phyloP scores from a whole-genome alignment of 495 filamentous ascomycete species.

The Evernia prunastri region DNA sequence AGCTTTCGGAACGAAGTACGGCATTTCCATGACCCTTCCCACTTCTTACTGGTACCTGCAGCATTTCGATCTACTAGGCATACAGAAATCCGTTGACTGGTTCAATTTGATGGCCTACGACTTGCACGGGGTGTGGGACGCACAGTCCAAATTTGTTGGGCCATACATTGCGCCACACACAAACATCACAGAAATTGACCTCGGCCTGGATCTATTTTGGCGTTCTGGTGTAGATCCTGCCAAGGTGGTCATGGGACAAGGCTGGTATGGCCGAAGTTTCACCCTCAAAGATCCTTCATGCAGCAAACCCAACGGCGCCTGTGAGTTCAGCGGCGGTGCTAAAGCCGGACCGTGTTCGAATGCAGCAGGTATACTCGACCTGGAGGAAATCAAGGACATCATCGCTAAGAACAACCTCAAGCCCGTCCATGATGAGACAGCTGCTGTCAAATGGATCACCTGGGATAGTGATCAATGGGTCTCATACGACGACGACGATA shows the following conservation, averaged over 20 bases:
- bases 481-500: slow-evolving; percentile 38
- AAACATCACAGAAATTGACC: slow-evolving; percentile 53
- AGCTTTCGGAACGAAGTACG: slow-evolving; percentile 30
- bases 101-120: slow-evolving; percentile 55
- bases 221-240: slow-evolving; percentile 38
- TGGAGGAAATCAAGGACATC: slow-evolving; percentile 30
- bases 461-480: slow-evolving; percentile 41
- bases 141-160: slow-evolving; percentile 14
- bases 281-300: slow-evolving; percentile 27
- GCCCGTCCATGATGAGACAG: slow-evolving; percentile 15
- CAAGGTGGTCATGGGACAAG: slow-evolving; percentile 44
- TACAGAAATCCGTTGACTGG: slow-evolving; percentile 40
- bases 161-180: slow-evolving; percentile 37
- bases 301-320: slow-evolving; percentile 26
- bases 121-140: slow-evolving; percentile 34
- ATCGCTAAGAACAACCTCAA: slow-evolving; percentile 24
- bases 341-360: slow-evolving; percentile 29
- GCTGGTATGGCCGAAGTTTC: slow-evolving; percentile 46
- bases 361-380: slow-evolving; percentile 26
- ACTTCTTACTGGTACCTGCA: slow-evolving; percentile 49
- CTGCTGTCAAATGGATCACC: slow-evolving; percentile 28
- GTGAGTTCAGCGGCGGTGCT: slow-evolving; percentile 23
- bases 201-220: slow-evolving; percentile 44
- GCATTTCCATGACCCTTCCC: slow-evolving; percentile 40
- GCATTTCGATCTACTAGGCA: slow-evolving; percentile 39